A percentile compares a stretch with the other conserved stretches of the same genome.
Conservation (phyloP, 1,284 basidiomycete species). For the Thecaphora thlaspeos region DNA sequence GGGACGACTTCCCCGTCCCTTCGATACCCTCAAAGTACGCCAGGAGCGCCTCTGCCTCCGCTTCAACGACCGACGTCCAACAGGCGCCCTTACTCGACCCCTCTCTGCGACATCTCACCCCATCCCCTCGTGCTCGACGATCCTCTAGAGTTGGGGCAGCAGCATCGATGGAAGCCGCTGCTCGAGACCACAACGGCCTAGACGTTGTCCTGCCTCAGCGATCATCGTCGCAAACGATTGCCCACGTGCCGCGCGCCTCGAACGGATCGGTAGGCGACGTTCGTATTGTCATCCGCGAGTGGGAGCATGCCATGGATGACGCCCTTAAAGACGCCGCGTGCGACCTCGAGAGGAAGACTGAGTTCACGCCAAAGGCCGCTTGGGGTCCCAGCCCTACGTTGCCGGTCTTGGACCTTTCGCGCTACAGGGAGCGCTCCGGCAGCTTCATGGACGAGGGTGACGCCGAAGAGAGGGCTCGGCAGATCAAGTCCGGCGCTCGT, state of each 20-base stretch:
- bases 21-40: constrained; percentile 24
- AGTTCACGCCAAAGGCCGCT: constrained; percentile 12
- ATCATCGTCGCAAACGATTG: constrained; percentile 28
- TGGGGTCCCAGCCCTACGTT: constrained; percentile 43
- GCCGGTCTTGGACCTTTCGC: constrained; percentile 27
- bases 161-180: too few relatives aligned
- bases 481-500: not conserved
- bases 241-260: constrained; percentile 11
- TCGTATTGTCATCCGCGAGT: constrained; percentile 29
- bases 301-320: constrained; percentile 42
- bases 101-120: too few relatives aligned
- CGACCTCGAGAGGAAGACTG: constrained; percentile 17
- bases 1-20: constrained; percentile 18
- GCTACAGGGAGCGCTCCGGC: constrained; percentile 23
- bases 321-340: constrained; percentile 26
- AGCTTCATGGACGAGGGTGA: constrained; percentile 43
- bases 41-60: not conserved
- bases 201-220: constrained; percentile 15
- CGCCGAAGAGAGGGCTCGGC: constrained; percentile 2
- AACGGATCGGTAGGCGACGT: constrained; percentile 22
- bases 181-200: too few relatives aligned
- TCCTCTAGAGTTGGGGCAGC: too few relatives aligned
- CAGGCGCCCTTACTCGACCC: too few relatives aligned
- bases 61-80: too few relatives aligned
- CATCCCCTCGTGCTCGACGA: too few relatives aligned